Base-by-base conservation (phyloP, 129 eudicot species). In the Arctium lappa region DNA sequence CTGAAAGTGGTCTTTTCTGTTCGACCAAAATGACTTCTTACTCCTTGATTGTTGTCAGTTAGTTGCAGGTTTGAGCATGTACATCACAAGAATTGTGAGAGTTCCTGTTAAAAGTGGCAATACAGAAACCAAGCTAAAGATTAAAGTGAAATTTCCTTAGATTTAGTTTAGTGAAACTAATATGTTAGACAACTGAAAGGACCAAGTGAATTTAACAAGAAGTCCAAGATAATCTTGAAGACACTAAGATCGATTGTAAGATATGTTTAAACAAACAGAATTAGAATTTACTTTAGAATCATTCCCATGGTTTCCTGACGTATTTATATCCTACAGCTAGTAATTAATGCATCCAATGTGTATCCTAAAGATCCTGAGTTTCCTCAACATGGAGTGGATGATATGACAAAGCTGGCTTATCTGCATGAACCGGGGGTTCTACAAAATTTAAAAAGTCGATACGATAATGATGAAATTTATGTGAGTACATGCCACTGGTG, bases 361-460 rank as follows among this genome's bases (percentile, higher is more conserved):
- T 79, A 88, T 80, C 91, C 94, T 6, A 91, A 91, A 85, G 98
- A 94, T 84, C 87, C 89, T 36, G 98, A 92, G 77, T 91, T 92
- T 38, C 96, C 96, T 37, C 34, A 79, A 8, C 18, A 65, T 73
- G 97, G 98, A 42, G 98, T 92, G 77, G 98, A 92, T 82, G 98
- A 94, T 80, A 94, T 94, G 98, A 94, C 98, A 81, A 94, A 83
- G 85, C 92, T 94, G 76, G 81, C 98, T 66, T 94, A 94, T 82
- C 88, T 94, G 82, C 98, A 94, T 75, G 98, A 94, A 70, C 98
- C 98, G 5, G 97, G 98, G 69, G 98, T 94, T 68, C 71, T 94
- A 81, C 86, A 88, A 40, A 94, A 94, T 85, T 73, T 94, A 86
- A 89, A 81, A 88, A 73, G 87, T 68, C 88, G 98, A 87, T 94